A percentile compares a stretch with the other conserved stretches of the same genome.
phyloP scores from a whole-genome alignment of 495 filamentous ascomycete species.

The Pyrenopolyporus hunteri region DNA sequence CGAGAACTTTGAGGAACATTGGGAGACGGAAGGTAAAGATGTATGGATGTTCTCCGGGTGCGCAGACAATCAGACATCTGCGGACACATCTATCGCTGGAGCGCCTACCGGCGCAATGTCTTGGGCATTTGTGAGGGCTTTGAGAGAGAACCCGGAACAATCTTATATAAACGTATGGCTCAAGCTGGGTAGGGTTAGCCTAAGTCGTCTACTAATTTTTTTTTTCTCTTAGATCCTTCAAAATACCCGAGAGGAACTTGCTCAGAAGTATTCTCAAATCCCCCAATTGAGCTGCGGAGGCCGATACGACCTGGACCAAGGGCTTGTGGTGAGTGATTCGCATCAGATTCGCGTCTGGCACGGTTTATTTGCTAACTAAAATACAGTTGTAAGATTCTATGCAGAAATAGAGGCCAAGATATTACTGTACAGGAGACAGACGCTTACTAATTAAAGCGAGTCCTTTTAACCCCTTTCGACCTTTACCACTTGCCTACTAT shows the following conservation, averaged over 20 bases:
- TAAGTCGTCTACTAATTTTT: conserved; percentile 2
- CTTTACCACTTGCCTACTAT: too few relatives aligned
- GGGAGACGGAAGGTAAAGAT: conserved; percentile 58
- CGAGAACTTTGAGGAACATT: conserved; percentile 60
- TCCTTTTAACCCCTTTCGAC: too few relatives aligned
- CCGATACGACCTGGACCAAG: conserved; percentile 52
- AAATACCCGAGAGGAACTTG: conserved; percentile 54
- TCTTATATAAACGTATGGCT: conserved; percentile 57
- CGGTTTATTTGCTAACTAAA: neutral
- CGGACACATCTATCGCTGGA: conserved; percentile 63
- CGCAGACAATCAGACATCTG: conserved; percentile 64
- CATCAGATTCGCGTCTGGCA: neutral
- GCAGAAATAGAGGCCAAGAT: too few relatives aligned
- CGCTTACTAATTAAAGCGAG: too few relatives aligned
- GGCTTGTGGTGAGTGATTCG: conserved; percentile 43
- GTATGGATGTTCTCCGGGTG: conserved; percentile 68
- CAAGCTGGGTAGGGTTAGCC: neutral
- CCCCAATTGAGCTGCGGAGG: conserved; percentile 59
- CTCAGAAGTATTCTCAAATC: conserved; percentile 59
- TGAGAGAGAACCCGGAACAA: conserved; percentile 56
- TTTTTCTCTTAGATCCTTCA: conserved; percentile 48
- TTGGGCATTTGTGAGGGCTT: conserved; percentile 61
- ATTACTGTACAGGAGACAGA: too few relatives aligned
- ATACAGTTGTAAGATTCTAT: too few relatives aligned
- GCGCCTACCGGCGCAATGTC: conserved; percentile 63